Evolutionary conservation across 176 grass and related monocot species (phyloP).

Genomic region (Pharus latifolius): DNA sequence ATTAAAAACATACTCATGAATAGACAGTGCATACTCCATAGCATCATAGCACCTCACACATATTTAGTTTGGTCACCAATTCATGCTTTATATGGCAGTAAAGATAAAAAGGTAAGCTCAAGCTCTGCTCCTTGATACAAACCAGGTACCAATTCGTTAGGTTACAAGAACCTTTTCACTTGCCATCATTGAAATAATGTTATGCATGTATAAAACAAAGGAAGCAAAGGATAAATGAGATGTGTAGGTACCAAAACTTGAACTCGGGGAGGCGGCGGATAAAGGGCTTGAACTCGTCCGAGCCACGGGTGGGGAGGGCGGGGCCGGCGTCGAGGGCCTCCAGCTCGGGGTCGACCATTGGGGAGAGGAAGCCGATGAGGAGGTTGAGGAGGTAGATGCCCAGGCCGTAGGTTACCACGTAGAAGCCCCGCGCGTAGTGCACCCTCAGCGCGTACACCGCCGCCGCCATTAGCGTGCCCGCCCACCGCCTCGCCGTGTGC

Average conservation of each 20-base stretch:
- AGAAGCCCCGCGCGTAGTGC: slow-evolving; percentile 81
- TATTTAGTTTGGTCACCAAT: no score
- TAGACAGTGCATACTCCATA: no score
- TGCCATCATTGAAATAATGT: no score
- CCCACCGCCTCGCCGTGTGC: slow-evolving; percentile 54
- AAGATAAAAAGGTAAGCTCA: no score
- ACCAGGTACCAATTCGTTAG: no score
- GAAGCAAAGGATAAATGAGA: no score
- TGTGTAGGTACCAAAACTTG: slow-evolving; percentile 99
- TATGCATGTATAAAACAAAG: no score
- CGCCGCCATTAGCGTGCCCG: slow-evolving; percentile 36
- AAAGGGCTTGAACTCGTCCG: slow-evolving; percentile 97
- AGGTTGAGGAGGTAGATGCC: slow-evolving; percentile 98
- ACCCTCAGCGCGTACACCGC: slow-evolving; percentile 68
- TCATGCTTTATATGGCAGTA: no score
- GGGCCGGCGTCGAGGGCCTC: slow-evolving; percentile 58
- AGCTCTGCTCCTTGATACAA: no score
- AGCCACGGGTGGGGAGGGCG: slow-evolving; percentile 59
- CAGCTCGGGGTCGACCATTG: slow-evolving; percentile 87
- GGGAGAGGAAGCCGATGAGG: slow-evolving; percentile 97
- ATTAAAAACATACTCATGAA: no score
- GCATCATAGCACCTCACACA: no score
- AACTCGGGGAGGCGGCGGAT: slow-evolving; percentile 90
- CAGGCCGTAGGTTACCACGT: slow-evolving; percentile 75
- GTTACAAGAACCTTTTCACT: no score